Evolutionary conservation across 192 early-diverging fungal genomes (phyloP).

Genomic region (Radiomyces spectabilis): DNA sequence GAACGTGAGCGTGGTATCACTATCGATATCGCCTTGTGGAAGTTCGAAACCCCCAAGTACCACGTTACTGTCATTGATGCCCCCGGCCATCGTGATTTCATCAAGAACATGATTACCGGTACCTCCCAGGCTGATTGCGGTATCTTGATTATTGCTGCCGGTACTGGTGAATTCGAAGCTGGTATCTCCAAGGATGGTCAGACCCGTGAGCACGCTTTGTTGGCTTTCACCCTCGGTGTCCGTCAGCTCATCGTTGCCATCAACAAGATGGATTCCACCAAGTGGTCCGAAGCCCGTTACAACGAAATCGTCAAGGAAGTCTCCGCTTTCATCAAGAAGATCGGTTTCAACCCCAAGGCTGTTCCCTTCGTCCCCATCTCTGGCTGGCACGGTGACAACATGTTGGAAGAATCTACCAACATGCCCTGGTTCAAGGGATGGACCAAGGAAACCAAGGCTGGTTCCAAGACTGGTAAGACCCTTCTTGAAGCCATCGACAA

Average conservation of each 20-base stretch:
- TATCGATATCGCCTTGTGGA: slow-evolving; percentile 96
- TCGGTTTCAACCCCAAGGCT: slow-evolving; percentile 88
- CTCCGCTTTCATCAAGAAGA: slow-evolving; percentile 93
- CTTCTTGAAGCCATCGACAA: slow-evolving; percentile 93
- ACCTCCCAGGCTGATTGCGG: slow-evolving; percentile 96
- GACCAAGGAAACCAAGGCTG: slow-evolving; percentile 84
- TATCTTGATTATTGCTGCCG: slow-evolving; percentile 89
- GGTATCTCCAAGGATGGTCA: slow-evolving; percentile 99
- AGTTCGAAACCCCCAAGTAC: slow-evolving; percentile 93
- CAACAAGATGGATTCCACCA: slow-evolving; percentile 99
- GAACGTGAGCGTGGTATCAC: slow-evolving; percentile 99
- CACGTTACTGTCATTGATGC: slow-evolving; percentile 98
- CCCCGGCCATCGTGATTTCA: slow-evolving; percentile 99
- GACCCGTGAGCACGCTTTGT: slow-evolving; percentile 98
- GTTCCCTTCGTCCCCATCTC: slow-evolving; percentile 98
- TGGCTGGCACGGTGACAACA: slow-evolving; percentile 98
- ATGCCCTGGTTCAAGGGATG: slow-evolving; percentile 98
- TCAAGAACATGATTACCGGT: slow-evolving; percentile 99
- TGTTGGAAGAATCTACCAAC: slow-evolving; percentile 88
- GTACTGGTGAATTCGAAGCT: slow-evolving; percentile 73
- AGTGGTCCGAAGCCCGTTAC: slow-evolving; percentile 91
- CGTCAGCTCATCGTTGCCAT: slow-evolving; percentile 95
- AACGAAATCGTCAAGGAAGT: slow-evolving; percentile 96
- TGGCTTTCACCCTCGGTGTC: slow-evolving; percentile 96
- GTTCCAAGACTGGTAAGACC: slow-evolving; percentile 62